These are phyloP conservation scores for Epichloe uncinata DNA, from an alignment of 2,329 filamentous ascomycete genomes.

Conservation along the genomic window DNA sequence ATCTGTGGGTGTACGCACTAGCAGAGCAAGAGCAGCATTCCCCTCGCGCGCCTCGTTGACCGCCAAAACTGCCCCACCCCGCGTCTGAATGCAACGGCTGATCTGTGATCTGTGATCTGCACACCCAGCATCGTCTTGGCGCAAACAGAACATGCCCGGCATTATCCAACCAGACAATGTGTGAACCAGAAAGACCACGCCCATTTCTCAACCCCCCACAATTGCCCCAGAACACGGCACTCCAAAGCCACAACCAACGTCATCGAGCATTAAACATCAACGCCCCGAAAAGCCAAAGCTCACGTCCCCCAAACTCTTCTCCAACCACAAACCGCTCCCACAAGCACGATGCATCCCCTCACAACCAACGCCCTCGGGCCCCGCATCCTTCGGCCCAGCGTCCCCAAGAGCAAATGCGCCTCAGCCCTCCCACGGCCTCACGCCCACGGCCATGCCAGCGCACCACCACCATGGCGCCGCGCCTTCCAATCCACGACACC, in stretches of 20 bases:
- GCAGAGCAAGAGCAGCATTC: too few relatives aligned
- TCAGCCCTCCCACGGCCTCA: not conserved
- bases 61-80: too few relatives aligned
- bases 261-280: not conserved
- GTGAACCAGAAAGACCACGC: too few relatives aligned
- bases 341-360: not conserved
- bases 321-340: not conserved
- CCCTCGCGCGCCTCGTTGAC: too few relatives aligned
- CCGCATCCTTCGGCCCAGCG: not conserved
- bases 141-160: too few relatives aligned
- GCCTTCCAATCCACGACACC: slow-evolving; percentile 6
- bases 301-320: not conserved
- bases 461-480: not conserved
- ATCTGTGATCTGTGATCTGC: too few relatives aligned
- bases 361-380: not conserved
- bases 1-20: too few relatives aligned
- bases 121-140: too few relatives aligned
- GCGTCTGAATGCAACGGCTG: too few relatives aligned
- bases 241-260: not conserved
- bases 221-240: not conserved
- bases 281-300: not conserved
- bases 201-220: too few relatives aligned
- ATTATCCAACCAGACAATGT: too few relatives aligned
- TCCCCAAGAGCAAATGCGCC: not conserved
- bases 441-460: too few relatives aligned